Percentiles rank a stretch among this genome's conserved stretches.
Evolutionary conservation across 805 yeast species (phyloP).

Genomic region (Candida glaebosa): DNA sequence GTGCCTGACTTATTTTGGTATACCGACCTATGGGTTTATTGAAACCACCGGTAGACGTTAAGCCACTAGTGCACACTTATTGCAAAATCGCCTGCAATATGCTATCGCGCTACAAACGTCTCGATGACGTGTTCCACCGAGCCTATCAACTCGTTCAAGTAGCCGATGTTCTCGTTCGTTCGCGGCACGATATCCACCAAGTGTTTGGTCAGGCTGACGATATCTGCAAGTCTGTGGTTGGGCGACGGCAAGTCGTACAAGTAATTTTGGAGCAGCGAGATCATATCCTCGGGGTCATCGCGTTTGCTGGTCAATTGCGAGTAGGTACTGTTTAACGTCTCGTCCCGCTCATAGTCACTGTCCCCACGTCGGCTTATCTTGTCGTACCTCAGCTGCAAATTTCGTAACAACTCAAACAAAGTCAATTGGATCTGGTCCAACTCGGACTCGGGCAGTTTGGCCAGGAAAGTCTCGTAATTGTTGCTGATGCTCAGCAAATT

Average conservation of each 20-base stretch:
- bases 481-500: conserved; percentile 4
- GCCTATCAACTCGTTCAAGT: not conserved
- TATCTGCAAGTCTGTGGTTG: not conserved
- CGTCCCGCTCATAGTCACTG: not conserved
- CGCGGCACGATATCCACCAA: not conserved
- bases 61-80: no score
- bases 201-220: not conserved
- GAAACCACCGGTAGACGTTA: no score
- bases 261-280: not conserved
- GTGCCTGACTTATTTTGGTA: no score
- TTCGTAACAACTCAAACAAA: not conserved
- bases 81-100: no score
- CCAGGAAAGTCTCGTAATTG: not conserved
- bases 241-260: not conserved
- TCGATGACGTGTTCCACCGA: not conserved
- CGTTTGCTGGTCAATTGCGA: not conserved
- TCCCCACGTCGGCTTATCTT: not conserved
- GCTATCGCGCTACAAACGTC: not conserved
- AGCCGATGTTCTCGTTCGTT: not conserved
- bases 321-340: not conserved
- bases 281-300: not conserved
- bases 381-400: not conserved
- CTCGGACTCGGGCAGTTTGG: not conserved
- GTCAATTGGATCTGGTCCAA: not conserved
- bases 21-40: no score